phyloP scores from a whole-genome alignment of 768 basidiomycete genomes.

The Lentinus brumalis region DNA sequence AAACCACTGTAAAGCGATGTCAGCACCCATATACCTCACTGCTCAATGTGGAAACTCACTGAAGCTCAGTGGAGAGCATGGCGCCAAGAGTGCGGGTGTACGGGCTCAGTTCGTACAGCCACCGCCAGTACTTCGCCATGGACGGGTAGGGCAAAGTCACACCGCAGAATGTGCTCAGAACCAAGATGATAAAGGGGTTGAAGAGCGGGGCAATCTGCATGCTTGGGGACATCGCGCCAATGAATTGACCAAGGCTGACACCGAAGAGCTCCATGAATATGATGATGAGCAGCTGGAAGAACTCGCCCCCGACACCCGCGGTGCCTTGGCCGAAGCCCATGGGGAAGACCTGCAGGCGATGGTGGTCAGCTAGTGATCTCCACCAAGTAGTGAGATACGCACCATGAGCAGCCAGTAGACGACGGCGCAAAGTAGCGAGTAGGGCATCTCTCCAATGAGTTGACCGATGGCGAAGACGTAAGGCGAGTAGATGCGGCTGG shows the following conservation, averaged over 20 bases:
- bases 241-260: slow-evolving; percentile 72
- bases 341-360: slow-evolving; percentile 49
- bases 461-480: slow-evolving; percentile 85
- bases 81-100: slow-evolving; percentile 72
- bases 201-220: slow-evolving; percentile 75
- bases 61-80: slow-evolving; percentile 77
- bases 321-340: slow-evolving; percentile 67
- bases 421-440: slow-evolving; percentile 66
- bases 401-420: slow-evolving; percentile 81
- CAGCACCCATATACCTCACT: slow-evolving; percentile 14
- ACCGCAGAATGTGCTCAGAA: slow-evolving; percentile 77
- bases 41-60: slow-evolving; percentile 40
- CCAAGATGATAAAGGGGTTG: slow-evolving; percentile 72
- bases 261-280: slow-evolving; percentile 73
- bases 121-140: slow-evolving; percentile 70
- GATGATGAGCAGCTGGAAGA: slow-evolving; percentile 70
- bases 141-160: slow-evolving; percentile 73
- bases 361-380: neutral
- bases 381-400: slow-evolving; percentile 20
- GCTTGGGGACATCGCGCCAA: slow-evolving; percentile 76
- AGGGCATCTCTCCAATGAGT: slow-evolving; percentile 79
- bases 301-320: slow-evolving; percentile 61
- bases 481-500: slow-evolving; percentile 84
- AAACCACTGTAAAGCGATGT: slow-evolving; percentile 52
- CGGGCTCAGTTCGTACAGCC: slow-evolving; percentile 74